Percentiles rank a stretch among this genome's conserved stretches.
Evolutionary conservation across 1,284 basidiomycete genomes (phyloP).

Genomic region (Gomphus bonarii): DNA sequence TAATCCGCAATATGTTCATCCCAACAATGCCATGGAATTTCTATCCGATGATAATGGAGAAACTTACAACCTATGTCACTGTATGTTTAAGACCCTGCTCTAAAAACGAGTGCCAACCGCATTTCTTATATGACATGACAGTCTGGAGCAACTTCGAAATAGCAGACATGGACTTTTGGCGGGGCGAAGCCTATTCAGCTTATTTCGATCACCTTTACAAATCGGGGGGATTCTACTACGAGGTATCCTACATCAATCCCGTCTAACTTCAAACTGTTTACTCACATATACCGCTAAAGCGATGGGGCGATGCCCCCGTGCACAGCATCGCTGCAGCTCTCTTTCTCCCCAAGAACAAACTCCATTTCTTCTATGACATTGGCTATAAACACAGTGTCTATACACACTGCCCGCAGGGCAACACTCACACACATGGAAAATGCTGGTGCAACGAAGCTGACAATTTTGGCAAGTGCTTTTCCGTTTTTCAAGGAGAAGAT

Average conservation of each 20-base stretch:
- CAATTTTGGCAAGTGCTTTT: slow-evolving; percentile 38
- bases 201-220: slow-evolving; percentile 74
- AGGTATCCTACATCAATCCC: slow-evolving; percentile 33
- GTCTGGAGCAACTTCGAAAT: slow-evolving; percentile 84
- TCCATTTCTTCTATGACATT: slow-evolving; percentile 64
- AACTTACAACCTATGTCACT: slow-evolving; percentile 74
- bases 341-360: slow-evolving; percentile 58
- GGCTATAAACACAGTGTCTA: slow-evolving; percentile 51
- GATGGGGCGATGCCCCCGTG: slow-evolving; percentile 85
- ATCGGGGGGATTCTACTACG: slow-evolving; percentile 79
- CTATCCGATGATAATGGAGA: slow-evolving; percentile 65
- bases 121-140: background rate
- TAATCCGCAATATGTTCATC: slow-evolving; percentile 58
- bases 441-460: slow-evolving; percentile 39
- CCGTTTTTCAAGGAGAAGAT: background rate
- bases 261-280: background rate
- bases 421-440: slow-evolving; percentile 33
- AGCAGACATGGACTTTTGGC: slow-evolving; percentile 73
- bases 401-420: slow-evolving; percentile 50
- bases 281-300: slow-evolving; percentile 24
- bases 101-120: background rate
- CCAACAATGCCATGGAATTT: slow-evolving; percentile 66
- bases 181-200: slow-evolving; percentile 62
- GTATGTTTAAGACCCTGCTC: slow-evolving; percentile 30
- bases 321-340: slow-evolving; percentile 74